Percentiles rank a stretch among this genome's conserved stretches.
Evolutionary conservation across 2,329 filamentous ascomycete genomes (phyloP).

Genomic region (Ramularia endophylla): DNA sequence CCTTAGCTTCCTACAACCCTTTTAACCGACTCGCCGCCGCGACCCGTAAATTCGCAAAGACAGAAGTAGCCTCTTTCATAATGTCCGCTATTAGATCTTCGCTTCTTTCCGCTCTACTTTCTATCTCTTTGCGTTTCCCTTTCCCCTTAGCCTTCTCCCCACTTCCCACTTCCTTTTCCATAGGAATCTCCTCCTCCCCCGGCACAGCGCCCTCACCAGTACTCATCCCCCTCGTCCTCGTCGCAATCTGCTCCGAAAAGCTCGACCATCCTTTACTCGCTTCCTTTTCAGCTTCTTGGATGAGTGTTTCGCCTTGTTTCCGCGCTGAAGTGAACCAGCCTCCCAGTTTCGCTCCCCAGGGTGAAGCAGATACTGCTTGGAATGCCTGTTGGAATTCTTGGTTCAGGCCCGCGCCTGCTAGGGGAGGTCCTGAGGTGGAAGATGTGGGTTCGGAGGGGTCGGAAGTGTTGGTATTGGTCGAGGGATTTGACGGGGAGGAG

Average conservation of each 20-base stretch:
- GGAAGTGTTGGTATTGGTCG: too few relatives aligned
- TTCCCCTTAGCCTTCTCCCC: slow-evolving; percentile 9
- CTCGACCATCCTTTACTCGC: slow-evolving; percentile 74
- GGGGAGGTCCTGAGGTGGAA: slow-evolving; percentile 30
- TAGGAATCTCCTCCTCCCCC: slow-evolving; percentile 26
- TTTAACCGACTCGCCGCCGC: slow-evolving; percentile 55
- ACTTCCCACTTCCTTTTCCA: background rate
- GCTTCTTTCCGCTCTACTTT: slow-evolving; percentile 33
- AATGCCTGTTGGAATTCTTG: slow-evolving; percentile 92
- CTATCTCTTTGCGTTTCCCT: too few relatives aligned
- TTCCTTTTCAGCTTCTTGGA: slow-evolving; percentile 76
- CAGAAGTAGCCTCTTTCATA: slow-evolving; percentile 52
- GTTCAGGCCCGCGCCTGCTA: slow-evolving; percentile 50
- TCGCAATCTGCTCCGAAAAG: slow-evolving; percentile 43
- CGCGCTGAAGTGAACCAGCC: slow-evolving; percentile 88
- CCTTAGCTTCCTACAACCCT: slow-evolving; percentile 85
- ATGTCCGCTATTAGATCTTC: slow-evolving; percentile 46
- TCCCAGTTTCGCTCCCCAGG: slow-evolving; percentile 84
- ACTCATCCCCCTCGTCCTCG: slow-evolving; percentile 25
- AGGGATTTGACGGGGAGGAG: too few relatives aligned
- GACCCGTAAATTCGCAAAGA: slow-evolving; percentile 64
- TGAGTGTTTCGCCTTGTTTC: slow-evolving; percentile 84
- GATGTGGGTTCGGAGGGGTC: slow-evolving; percentile 65
- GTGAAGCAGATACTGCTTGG: slow-evolving; percentile 82
- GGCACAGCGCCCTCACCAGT: slow-evolving; percentile 22